Evolutionary conservation across 1,284 basidiomycete species (phyloP), one percentile per base, ranked within the genome.

Genomic region (Marasmius oreades): DNA sequence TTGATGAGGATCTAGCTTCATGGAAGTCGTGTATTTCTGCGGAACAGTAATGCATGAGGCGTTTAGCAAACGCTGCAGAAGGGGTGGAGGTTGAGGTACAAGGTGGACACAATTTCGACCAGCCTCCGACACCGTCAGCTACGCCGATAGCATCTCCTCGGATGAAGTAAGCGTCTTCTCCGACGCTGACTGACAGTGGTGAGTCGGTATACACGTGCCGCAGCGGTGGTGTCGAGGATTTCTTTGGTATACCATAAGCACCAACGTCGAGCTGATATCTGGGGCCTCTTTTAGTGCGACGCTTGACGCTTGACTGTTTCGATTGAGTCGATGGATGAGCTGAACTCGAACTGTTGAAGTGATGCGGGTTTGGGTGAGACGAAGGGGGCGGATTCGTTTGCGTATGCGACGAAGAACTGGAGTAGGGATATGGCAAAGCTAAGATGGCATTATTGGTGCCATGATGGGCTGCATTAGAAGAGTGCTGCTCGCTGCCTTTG

Each of bases 51-150:
- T 94, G 92, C 93, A 95, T 95, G 24, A 95, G 75, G 55, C 90
- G 79, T n/a, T 85, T 80, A 0, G 92, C 89, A 67, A 93, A 94
- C 12, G 93, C 77, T 1, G 92, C 92, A 0, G 87, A 78, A 73
- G 64, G 69, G 66, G 61, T 50, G 22, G 58, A 46, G 6, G 59
- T 23, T 66, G 57, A 1, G 34, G 34, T 50, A 52, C 22, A 22
- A 51, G 51, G 26, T 14, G 23, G 22, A 18, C 16, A 10, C 31
- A 39, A 18, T 42, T 75, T 78, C n/a, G 86, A 79, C 92, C 92
- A 95, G 1, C 93, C 93, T 1, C 93, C 93, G 0, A 95, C 93
- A 31, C 92, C 92, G 66, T 95, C 92, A 10, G 92, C 92, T 2
- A 95, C 88, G 16, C 92, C 93, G 72, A 95, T 85, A 5, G 91